Base-by-base conservation (phyloP, 2,329 filamentous ascomycete genomes). In the Aurifilum marmelostoma region DNA sequence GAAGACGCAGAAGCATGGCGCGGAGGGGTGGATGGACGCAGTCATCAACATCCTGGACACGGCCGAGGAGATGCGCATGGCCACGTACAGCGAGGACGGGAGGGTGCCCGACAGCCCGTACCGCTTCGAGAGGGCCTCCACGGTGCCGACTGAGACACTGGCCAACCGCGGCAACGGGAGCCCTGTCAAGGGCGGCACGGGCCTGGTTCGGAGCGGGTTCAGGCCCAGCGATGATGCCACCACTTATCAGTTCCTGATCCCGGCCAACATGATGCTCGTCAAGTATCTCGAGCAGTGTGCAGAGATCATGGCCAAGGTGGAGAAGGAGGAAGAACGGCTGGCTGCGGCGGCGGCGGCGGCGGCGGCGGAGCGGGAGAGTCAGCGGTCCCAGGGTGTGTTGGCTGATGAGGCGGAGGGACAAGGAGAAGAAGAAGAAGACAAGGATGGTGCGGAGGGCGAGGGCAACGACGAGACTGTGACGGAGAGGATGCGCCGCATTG, bases 211-310 rank as follows among this genome's bases (percentile, higher is more conserved):
- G 70, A 92, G 89, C 72, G 91, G 92, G 3, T 95, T 95, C 81
- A 85, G 92, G 2, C 92, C 92, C 2, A 92, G 89, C 69, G 92
- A 95, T 78, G 92, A 95, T 76, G 88, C 92, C 34, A 92, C 90
- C 0, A 93, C 91, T 59, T 87, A 92, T 69, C 91, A 92, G 72
- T 92, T 91, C 76, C 89, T 93, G 77, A 92, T 94, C 73, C 92
- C 92, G 0, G 88, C 90, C 18, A 95, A 95, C 76, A 90, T 90
- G 88, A 88, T 89, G 85, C 88, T 90, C 74, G 83, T 86, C 43
- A 79, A 82, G 52, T 88, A 87, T 72, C 79, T 90, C 0, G 79
- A 79, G 9, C 68, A 78, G 78, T 72, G 81, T 77, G 68, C 81
- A 80, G 56, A 77, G 74, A 73, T 80, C 64, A 75, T 78, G 75